These are phyloP conservation scores for Cucurbita pepo DNA, from an alignment of 306 rosid genomes.

Conservation along the genomic window DNA sequence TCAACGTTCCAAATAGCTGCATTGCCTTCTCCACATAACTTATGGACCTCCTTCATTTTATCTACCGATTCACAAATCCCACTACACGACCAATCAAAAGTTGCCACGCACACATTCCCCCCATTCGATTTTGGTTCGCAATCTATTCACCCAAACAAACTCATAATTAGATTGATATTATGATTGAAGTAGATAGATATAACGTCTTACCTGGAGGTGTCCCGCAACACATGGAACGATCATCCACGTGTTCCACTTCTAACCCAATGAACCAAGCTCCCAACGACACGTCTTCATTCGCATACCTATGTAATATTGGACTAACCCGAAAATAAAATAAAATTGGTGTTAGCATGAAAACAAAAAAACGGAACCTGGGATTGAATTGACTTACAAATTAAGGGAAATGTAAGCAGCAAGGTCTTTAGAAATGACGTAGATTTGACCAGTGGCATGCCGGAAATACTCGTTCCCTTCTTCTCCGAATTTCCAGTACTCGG, in stretches of 20 bases:
- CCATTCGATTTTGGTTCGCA: constrained; percentile 58
- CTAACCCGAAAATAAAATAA: constrained; percentile 8
- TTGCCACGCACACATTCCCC: constrained; percentile 68
- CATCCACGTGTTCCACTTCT: constrained; percentile 65
- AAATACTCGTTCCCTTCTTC: constrained; percentile 88
- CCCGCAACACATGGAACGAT: constrained; percentile 82
- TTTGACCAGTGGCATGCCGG: constrained; percentile 94
- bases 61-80: constrained; percentile 72
- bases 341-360: background rate
- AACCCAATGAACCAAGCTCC: constrained; percentile 84
- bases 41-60: constrained; percentile 55
- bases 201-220: constrained; percentile 51
- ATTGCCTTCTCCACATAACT: constrained; percentile 55
- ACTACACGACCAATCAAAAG: constrained; percentile 91
- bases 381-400: constrained; percentile 28
- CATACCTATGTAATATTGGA: constrained; percentile 73
- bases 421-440: constrained; percentile 82
- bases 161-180: background rate
- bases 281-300: constrained; percentile 82
- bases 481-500: constrained; percentile 87
- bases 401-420: constrained; percentile 62
- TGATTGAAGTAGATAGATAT: background rate
- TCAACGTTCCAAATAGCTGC: constrained; percentile 53
- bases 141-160: constrained; percentile 15
- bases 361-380: background rate